Conservation (phyloP, 257 asterid genomes). For the Rhazya stricta region DNA sequence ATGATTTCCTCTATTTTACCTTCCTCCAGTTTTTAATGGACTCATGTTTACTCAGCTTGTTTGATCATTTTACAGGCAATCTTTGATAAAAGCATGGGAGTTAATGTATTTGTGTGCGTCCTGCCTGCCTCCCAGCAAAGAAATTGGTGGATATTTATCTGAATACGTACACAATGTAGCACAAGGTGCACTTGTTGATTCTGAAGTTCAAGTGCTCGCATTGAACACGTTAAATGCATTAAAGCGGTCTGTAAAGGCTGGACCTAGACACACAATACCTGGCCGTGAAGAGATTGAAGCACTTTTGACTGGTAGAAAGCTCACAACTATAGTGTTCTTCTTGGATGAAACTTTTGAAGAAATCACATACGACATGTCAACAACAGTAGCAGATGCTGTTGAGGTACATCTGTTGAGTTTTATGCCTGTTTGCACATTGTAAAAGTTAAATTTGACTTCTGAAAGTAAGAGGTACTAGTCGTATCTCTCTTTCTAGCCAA, state of each 20-base stretch:
- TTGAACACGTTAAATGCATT: slow-evolving; percentile 78
- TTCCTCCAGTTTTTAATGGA: slow-evolving; percentile 13
- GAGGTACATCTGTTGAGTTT: slow-evolving; percentile 51
- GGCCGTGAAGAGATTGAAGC: slow-evolving; percentile 97
- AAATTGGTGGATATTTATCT: slow-evolving; percentile 83
- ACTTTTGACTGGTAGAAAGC: slow-evolving; percentile 83
- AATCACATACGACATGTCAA: slow-evolving; percentile 92
- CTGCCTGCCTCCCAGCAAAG: slow-evolving; percentile 99
- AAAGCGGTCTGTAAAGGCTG: slow-evolving; percentile 91
- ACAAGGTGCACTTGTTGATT: slow-evolving; percentile 53
- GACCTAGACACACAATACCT: slow-evolving; percentile 82
- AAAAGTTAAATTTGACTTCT: not conserved
- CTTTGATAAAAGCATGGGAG: slow-evolving; percentile 88
- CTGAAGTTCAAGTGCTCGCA: slow-evolving; percentile 83
- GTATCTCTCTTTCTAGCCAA: not conserved
- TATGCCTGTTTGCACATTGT: not conserved
- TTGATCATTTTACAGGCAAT: slow-evolving; percentile 39
- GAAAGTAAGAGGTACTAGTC: not conserved
- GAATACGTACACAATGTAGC: slow-evolving; percentile 79
- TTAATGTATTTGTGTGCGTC: slow-evolving; percentile 88
- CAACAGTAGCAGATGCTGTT: slow-evolving; percentile 90
- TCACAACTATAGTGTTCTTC: slow-evolving; percentile 92
- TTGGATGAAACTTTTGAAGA: slow-evolving; percentile 98
- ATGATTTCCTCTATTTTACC: not conserved
- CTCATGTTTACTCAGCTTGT: slow-evolving; percentile 14